phyloP scores from a whole-genome alignment of 306 rosid species.

The Dryas alaskensis region DNA sequence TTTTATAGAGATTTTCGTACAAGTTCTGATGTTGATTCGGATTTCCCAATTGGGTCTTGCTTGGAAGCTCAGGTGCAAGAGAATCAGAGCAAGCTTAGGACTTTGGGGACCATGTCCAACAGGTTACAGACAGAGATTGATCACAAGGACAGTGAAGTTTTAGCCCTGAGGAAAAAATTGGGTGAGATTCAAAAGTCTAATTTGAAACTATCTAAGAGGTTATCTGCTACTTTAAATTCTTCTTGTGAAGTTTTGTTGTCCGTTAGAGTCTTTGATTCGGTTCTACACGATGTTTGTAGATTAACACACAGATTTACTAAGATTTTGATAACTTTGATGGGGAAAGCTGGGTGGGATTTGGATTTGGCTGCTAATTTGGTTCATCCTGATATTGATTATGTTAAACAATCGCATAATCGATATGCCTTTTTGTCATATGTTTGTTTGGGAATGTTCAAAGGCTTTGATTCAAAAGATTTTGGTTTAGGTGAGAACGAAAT shows the following conservation, averaged over 20 bases:
- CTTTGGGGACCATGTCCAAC: constrained; percentile 79
- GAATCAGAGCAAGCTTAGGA: constrained; percentile 88
- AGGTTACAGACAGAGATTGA: constrained; percentile 77
- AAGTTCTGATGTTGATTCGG: constrained; percentile 30
- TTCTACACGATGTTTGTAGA: constrained; percentile 74
- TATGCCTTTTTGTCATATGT: constrained; percentile 85
- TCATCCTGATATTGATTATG: constrained; percentile 60
- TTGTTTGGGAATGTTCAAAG: constrained; percentile 79
- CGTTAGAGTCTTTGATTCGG: constrained; percentile 70
- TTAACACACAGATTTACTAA: constrained; percentile 64
- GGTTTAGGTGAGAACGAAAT: constrained; percentile 39
- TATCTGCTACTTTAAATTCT: constrained; percentile 49
- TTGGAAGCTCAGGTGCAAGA: constrained; percentile 87
- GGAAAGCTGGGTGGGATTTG: constrained; percentile 89
- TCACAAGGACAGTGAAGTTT: constrained; percentile 73
- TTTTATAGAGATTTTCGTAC: constrained; percentile 38
- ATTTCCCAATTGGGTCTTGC: constrained; percentile 60
- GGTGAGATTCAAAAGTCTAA: constrained; percentile 63
- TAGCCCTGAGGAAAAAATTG: constrained; percentile 46
- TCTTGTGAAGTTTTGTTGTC: constrained; percentile 69
- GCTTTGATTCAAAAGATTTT: constrained; percentile 49
- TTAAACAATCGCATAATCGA: constrained; percentile 63
- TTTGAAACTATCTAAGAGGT: constrained; percentile 52
- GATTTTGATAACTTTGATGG: constrained; percentile 82
- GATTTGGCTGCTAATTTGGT: constrained; percentile 71